Conservation (phyloP, 148 eudicot species). For the Heliosperma pusillum region DNA sequence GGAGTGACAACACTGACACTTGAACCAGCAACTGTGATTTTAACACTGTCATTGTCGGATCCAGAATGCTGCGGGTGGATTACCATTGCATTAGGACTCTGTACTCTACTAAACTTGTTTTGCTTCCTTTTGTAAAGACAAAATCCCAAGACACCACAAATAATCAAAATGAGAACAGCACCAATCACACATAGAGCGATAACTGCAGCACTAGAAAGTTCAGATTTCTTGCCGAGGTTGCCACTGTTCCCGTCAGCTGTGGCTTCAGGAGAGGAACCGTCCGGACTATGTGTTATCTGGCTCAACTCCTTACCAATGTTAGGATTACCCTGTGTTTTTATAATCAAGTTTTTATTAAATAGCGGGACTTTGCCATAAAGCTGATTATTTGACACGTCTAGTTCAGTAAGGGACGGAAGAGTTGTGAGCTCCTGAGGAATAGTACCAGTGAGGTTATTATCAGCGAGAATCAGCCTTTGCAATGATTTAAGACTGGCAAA, state of each 20-base stretch:
- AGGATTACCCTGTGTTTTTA: constrained; percentile 55
- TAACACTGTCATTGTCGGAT: constrained; percentile 70
- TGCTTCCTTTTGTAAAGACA: constrained; percentile 64
- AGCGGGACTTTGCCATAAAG: constrained; percentile 68
- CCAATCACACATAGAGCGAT: constrained; percentile 49
- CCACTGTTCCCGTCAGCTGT: constrained; percentile 22
- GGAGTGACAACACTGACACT: constrained; percentile 63
- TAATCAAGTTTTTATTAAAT: constrained; percentile 45
- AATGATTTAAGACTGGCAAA: constrained; percentile 57
- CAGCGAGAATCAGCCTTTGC: constrained; percentile 64
- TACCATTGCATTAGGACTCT: constrained; percentile 78
- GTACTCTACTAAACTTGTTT: constrained; percentile 60
- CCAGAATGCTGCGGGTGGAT: constrained; percentile 81
- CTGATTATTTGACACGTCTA: constrained; percentile 68
- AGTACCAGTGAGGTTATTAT: constrained; percentile 70
- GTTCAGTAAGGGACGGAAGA: constrained; percentile 47
- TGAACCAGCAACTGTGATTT: constrained; percentile 90
- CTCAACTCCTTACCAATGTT: constrained; percentile 67
- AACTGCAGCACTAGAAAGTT: constrained; percentile 37
- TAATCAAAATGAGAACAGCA: constrained; percentile 40
- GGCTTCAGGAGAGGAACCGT: constrained; percentile 26
- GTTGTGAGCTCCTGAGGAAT: constrained; percentile 73
- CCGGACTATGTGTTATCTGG: constrained; percentile 21
- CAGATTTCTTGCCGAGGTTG: constrained; percentile 42
- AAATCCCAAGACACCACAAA: constrained; percentile 49